Evolutionary conservation across 768 basidiomycete species (phyloP).

Genomic region (Arthromyces matolae): DNA sequence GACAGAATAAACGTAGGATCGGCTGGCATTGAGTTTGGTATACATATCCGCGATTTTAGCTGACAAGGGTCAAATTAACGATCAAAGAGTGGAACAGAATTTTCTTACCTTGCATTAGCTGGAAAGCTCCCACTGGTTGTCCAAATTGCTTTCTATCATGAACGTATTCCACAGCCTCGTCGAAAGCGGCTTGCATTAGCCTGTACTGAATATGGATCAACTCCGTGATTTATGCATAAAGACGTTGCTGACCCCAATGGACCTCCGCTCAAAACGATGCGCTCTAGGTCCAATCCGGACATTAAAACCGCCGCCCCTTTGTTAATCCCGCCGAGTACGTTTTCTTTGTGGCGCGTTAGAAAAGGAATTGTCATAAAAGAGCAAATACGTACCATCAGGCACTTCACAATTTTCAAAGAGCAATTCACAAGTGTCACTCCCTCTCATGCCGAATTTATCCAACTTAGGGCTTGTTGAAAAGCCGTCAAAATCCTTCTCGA

Average conservation of each 20-base stretch:
- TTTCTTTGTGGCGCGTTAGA: slow-evolving; percentile 47
- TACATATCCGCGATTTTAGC: slow-evolving; percentile 93
- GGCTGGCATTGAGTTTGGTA: slow-evolving; percentile 83
- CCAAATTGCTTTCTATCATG: slow-evolving; percentile 93
- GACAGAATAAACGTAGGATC: slow-evolving; percentile 91
- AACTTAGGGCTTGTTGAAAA: slow-evolving; percentile 89
- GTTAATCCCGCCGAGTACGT: slow-evolving; percentile 77
- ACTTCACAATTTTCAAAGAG: slow-evolving; percentile 90
- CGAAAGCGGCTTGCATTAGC: slow-evolving; percentile 92
- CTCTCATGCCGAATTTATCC: slow-evolving; percentile 96
- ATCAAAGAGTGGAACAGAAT: slow-evolving; percentile 8
- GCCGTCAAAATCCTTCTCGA: slow-evolving; percentile 78
- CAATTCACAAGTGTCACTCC: slow-evolving; percentile 91
- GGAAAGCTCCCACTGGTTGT: slow-evolving; percentile 83
- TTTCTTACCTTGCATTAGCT: slow-evolving; percentile 85
- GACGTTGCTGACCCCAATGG: slow-evolving; percentile 67
- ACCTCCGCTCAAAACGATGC: slow-evolving; percentile 88
- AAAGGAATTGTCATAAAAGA: background rate
- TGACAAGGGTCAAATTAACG: slow-evolving; percentile 25
- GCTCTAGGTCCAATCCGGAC: slow-evolving; percentile 91
- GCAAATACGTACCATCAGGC: slow-evolving; percentile 60
- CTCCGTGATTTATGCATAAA: background rate
- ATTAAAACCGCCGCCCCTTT: slow-evolving; percentile 86
- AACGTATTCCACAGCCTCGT: slow-evolving; percentile 83
- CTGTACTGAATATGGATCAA: slow-evolving; percentile 31